Conservation (phyloP, 768 basidiomycete species). For the Mycena alexandri region DNA sequence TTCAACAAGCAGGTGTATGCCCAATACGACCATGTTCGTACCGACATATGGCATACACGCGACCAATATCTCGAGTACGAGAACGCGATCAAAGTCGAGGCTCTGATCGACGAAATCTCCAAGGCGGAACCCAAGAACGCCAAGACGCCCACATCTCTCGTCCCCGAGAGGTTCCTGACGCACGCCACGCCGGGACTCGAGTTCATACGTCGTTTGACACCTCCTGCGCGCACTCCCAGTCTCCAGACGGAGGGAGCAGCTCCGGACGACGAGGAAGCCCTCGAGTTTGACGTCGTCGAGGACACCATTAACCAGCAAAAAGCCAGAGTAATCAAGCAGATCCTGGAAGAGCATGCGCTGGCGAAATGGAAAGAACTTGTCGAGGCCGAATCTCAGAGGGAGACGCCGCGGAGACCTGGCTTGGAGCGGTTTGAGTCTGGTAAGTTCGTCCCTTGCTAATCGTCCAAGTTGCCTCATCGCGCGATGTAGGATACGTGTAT, state of each 20-base stretch:
- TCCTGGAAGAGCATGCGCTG: conserved; percentile 68
- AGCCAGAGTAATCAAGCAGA: conserved; percentile 63
- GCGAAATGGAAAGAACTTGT: conserved; percentile 72
- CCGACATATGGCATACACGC: conserved; percentile 80
- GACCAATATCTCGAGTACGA: conserved; percentile 84
- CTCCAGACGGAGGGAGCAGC: conserved; percentile 31
- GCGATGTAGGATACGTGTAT: conserved; percentile 73
- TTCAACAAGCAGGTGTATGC: conserved; percentile 87
- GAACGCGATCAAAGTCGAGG: conserved; percentile 77
- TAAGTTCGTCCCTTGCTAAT: conserved; percentile 48
- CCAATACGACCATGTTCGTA: conserved; percentile 69
- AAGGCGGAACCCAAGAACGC: conserved; percentile 51
- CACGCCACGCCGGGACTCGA: conserved; percentile 26
- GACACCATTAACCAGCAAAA: conserved; percentile 47
- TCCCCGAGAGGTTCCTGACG: conserved; percentile 28
- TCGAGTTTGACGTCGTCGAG: conserved; percentile 41
- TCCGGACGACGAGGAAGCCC: conserved; percentile 32
- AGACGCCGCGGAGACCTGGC: conserved; percentile 50
- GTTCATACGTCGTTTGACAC: conserved; percentile 41
- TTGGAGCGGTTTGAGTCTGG: conserved; percentile 82
- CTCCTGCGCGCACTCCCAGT: conserved; percentile 28
- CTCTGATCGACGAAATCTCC: conserved; percentile 64
- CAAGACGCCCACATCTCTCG: conserved; percentile 44
- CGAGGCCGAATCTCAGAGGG: conserved; percentile 41
- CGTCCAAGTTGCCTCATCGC: conserved; percentile 17